Conservation (phyloP, 2,329 filamentous ascomycete genomes). For the Fonsecaea erecta region DNA sequence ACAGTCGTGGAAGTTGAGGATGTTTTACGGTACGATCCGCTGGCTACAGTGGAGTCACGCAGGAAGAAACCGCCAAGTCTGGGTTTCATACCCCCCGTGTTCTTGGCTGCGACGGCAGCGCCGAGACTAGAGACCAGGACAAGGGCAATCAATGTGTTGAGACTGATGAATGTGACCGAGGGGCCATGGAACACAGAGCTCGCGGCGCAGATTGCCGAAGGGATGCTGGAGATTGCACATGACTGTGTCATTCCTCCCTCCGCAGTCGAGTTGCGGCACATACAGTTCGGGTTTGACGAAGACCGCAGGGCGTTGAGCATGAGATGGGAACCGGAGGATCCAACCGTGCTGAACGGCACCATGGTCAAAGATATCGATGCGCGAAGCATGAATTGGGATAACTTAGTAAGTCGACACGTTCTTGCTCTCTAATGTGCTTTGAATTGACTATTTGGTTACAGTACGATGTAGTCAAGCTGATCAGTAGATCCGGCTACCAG, state of each 20-base stretch:
- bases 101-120: slow-evolving; percentile 19
- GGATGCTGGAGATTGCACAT: slow-evolving; percentile 20
- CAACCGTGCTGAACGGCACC: background rate
- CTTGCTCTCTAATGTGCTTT: background rate
- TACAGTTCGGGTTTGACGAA: slow-evolving; percentile 16
- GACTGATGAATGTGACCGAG: slow-evolving; percentile 20
- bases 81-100: slow-evolving; percentile 27
- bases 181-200: slow-evolving; percentile 24
- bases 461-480: slow-evolving; percentile 7
- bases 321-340: slow-evolving; percentile 19
- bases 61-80: slow-evolving; percentile 8
- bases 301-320: slow-evolving; percentile 1
- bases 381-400: background rate
- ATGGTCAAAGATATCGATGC: background rate
- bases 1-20: slow-evolving; percentile 28
- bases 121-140: slow-evolving; percentile 14
- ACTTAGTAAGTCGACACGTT: background rate
- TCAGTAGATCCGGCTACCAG: slow-evolving; percentile 18
- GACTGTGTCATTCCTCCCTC: background rate
- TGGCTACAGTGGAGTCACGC: slow-evolving; percentile 6
- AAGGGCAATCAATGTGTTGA: slow-evolving; percentile 20
- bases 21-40: slow-evolving; percentile 17
- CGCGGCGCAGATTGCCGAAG: slow-evolving; percentile 25
- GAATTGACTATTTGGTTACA: background rate
- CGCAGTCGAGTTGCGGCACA: slow-evolving; percentile 13